Base-by-base conservation (phyloP, 768 basidiomycete genomes). In the Lactifluus subvellereus region DNA sequence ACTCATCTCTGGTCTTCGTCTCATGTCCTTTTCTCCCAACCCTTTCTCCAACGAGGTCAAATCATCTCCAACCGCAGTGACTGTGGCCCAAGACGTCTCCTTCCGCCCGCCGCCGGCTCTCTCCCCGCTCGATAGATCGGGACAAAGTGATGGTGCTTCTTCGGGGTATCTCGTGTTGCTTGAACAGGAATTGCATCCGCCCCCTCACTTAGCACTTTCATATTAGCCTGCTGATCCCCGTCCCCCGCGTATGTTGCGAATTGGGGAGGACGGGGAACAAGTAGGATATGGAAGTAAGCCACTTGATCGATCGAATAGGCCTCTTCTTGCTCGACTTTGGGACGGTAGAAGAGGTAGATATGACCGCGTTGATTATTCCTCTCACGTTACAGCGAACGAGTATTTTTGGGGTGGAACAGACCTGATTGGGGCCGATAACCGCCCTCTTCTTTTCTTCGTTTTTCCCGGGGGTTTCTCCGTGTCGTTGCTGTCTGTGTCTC, bases 291-390 rank as follows among this genome's bases (percentile, higher is more conserved):
- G 60, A 87, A 78, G 54, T 82, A 80, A 63, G 76, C 75, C 37
- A 86, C 77, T 61, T 85, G 84, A 69, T 85, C 82, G 35, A 86
- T 62, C 7, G 80, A 81, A n/a, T 79, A 69, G 0, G 77, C 82
- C 61, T 83, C 78, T 61, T 83, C 79, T 14, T 74, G 69, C 67
- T 84, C 72, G 20, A 85, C 83, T 33, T 81, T 78, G 4, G 84
- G 84, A 11, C 82, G 80, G 68, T 84, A 87, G 73, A 85, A 82
- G 71, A 86, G 85, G 72, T 86, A 86, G 50, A 87, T 77, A 64
- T 84, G 81, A 9, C 83, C 84, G 16, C 83, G 73, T 67, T 85
- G 82, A 82, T 82, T 22, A 33, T 9, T 30, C 7, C 8, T 52
- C 27, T 27, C 27, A 27, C 27, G 27, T 27, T 27, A 27, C 27